A percentile compares a stretch with the other conserved stretches of the same genome.
phyloP scores from a whole-genome alignment of 345 rosid genomes.

The Hibiscus mutabilis region DNA sequence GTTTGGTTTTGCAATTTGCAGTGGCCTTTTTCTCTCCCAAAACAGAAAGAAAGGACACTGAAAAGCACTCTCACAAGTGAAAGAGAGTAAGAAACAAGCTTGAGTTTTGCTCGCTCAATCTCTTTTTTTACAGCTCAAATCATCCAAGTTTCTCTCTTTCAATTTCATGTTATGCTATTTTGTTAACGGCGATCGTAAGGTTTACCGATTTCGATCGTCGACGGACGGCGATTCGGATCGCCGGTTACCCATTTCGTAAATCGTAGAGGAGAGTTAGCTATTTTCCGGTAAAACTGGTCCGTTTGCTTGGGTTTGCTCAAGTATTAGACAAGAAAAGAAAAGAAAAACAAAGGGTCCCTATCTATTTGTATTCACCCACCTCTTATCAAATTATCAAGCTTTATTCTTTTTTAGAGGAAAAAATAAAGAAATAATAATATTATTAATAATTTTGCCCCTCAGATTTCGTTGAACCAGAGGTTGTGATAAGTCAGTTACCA shows the following conservation, averaged over 20 bases:
- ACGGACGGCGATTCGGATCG: neutral
- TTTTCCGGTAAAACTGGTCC: neutral
- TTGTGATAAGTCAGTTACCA: conserved; percentile 20
- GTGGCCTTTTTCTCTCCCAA: neutral
- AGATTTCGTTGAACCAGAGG: conserved; percentile 20
- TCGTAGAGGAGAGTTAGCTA: neutral
- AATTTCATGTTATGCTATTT: neutral
- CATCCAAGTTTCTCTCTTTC: neutral
- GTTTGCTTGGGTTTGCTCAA: neutral
- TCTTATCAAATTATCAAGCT: conserved; percentile 1
- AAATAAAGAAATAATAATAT: neutral
- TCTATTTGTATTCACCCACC: neutral
- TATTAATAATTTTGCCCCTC: conserved; percentile 7
- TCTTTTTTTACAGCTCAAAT: neutral
- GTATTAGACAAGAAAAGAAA: neutral
- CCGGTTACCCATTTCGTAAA: neutral
- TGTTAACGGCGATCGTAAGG: neutral
- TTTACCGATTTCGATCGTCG: neutral
- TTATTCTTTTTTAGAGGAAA: neutral
- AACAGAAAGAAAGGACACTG: neutral
- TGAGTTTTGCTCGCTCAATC: neutral
- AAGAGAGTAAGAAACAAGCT: neutral
- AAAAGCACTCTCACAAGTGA: neutral
- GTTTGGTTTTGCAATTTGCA: neutral
- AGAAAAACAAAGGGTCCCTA: neutral